phyloP scores from a whole-genome alignment of 75 land plant genomes.

The Pseudotsuga menziesii region DNA sequence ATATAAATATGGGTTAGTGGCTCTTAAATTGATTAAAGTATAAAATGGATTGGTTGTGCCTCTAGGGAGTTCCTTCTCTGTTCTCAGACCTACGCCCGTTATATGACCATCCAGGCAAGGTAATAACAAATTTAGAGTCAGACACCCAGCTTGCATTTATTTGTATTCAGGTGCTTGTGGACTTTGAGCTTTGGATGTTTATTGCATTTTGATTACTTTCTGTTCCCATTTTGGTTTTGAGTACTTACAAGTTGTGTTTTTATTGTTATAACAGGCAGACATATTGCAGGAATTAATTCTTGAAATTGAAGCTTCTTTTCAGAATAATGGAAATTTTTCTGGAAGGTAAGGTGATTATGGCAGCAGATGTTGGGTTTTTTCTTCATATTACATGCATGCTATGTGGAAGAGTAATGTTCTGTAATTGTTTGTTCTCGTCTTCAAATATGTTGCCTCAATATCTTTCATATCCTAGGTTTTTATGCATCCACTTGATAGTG shows the following conservation, averaged over 20 bases:
- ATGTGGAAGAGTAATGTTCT: background rate
- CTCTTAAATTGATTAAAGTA: background rate
- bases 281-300: conserved; percentile 67
- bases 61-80: conserved; percentile 95
- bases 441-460: background rate
- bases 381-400: background rate
- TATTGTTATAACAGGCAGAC: conserved; percentile 43
- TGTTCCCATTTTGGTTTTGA: background rate
- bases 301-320: conserved; percentile 59
- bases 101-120: conserved; percentile 86
- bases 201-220: conserved; percentile 1
- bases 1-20: background rate
- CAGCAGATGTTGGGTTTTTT: background rate
- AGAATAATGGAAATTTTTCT: conserved; percentile 42
- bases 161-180: background rate
- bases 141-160: background rate
- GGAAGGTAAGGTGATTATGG: too few relatives aligned
- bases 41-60: conserved; percentile 1
- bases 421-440: background rate
- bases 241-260: background rate
- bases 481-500: too few relatives aligned
- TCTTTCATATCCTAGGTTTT: background rate
- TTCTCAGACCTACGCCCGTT: conserved; percentile 90
- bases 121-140: conserved; percentile 12
- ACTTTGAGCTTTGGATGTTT: background rate